phyloP scores from a whole-genome alignment of 2,329 filamentous ascomycete genomes.

The Talaromyces sp. region DNA sequence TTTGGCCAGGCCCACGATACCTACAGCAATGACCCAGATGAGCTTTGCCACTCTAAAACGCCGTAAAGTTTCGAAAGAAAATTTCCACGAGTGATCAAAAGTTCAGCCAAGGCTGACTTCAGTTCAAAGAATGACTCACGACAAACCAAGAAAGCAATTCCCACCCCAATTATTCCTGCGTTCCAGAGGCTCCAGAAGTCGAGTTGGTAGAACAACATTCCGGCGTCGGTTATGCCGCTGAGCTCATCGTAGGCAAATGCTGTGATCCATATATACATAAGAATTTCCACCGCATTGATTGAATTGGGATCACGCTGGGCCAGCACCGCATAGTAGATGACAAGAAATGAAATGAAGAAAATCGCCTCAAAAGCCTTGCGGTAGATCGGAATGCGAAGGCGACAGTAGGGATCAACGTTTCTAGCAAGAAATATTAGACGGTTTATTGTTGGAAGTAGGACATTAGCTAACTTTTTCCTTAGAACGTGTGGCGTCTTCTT shows the following conservation, averaged over 20 bases:
- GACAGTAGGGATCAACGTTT: constrained; percentile 66
- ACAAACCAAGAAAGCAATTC: constrained; percentile 62
- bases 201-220: constrained; percentile 75
- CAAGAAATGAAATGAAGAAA: constrained; percentile 72
- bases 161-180: constrained; percentile 67
- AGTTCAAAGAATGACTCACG: constrained; percentile 49
- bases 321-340: constrained; percentile 80
- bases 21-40: constrained; percentile 32
- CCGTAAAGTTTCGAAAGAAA: not conserved
- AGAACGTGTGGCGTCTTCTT: constrained; percentile 73
- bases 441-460: constrained; percentile 1
- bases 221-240: constrained; percentile 78
- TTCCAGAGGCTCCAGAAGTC: constrained; percentile 78
- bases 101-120: constrained; percentile 18
- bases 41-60: not conserved
- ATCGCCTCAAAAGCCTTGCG: constrained; percentile 77
- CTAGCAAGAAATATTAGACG: constrained; percentile 22
- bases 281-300: constrained; percentile 63
- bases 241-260: constrained; percentile 85
- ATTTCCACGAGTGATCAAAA: not conserved
- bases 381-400: constrained; percentile 74
- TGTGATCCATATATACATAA: constrained; percentile 79
- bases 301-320: constrained; percentile 62
- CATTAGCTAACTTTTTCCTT: constrained; percentile 44
- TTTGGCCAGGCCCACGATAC: constrained; percentile 60